These are phyloP conservation scores for Cicer judaicum DNA, from an alignment of 306 rosid species.

Conservation along the genomic window DNA sequence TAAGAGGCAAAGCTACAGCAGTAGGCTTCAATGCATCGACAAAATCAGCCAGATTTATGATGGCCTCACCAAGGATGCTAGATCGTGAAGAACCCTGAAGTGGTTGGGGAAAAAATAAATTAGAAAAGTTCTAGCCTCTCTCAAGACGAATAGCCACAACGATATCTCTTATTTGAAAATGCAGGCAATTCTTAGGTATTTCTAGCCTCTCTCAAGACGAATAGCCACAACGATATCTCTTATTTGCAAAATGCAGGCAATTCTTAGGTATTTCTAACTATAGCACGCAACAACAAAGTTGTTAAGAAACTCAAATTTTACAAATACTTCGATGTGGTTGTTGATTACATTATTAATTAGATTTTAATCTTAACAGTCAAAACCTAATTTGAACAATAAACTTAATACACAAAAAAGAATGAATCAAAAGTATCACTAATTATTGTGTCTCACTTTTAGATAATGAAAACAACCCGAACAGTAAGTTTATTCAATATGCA, in stretches of 20 bases:
- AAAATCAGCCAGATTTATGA: constrained; percentile 87
- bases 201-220: constrained; percentile 38
- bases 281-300: constrained; percentile 32
- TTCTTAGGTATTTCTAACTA: constrained; percentile 25
- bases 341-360: constrained; percentile 3
- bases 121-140: constrained; percentile 44
- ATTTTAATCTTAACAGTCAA: constrained; percentile 27
- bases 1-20: constrained; percentile 69
- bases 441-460: constrained; percentile 19
- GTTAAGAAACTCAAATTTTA: constrained; percentile 38
- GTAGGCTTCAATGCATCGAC: constrained; percentile 93
- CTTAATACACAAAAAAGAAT: neutral
- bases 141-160: constrained; percentile 31
- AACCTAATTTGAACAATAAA: constrained; percentile 31
- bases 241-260: constrained; percentile 22
- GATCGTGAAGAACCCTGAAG: constrained; percentile 93
- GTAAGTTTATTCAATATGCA: constrained; percentile 21
- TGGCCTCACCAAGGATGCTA: constrained; percentile 92
- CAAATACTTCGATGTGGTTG: constrained; percentile 1
- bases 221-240: constrained; percentile 17
- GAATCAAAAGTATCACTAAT: constrained; percentile 23
- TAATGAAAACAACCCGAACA: constrained; percentile 16
- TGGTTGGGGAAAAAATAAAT: constrained; percentile 48
- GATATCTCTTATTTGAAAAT: constrained; percentile 15
- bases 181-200: constrained; percentile 22